phyloP scores from a whole-genome alignment of 345 rosid species.

The Garcia nutans region DNA sequence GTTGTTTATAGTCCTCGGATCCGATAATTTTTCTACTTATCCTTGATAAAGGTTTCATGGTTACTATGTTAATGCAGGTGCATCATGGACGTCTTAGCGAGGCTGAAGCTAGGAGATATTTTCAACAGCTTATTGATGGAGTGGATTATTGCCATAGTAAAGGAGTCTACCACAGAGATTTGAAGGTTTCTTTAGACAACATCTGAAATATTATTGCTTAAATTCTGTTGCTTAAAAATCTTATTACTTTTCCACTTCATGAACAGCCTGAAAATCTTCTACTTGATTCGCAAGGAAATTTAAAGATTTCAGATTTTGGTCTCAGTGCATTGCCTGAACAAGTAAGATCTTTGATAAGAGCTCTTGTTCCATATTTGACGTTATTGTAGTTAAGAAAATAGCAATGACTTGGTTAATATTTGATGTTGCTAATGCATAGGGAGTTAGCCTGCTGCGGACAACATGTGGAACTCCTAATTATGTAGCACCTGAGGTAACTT shows the following conservation, averaged over 20 bases:
- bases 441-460: constrained; percentile 78
- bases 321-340: constrained; percentile 84
- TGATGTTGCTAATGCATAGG: constrained; percentile 41
- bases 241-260: constrained; percentile 16
- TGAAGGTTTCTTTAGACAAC: constrained; percentile 53
- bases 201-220: not conserved
- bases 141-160: constrained; percentile 93
- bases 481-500: constrained; percentile 93
- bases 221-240: constrained; percentile 12
- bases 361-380: not conserved
- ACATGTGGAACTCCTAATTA: constrained; percentile 98
- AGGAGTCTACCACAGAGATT: constrained; percentile 93
- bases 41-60: constrained; percentile 5
- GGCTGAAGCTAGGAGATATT: constrained; percentile 80
- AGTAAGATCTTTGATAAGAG: constrained; percentile 41
- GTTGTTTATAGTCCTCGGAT: not conserved
- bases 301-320: constrained; percentile 95
- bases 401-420: constrained; percentile 2
- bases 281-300: constrained; percentile 86
- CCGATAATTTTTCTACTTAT: not conserved
- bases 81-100: constrained; percentile 85
- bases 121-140: constrained; percentile 96
- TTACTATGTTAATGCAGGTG: constrained; percentile 44
- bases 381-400: not conserved
- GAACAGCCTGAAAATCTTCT: constrained; percentile 92